phyloP scores from a whole-genome alignment of 805 yeast genomes.

The Candida odintsovae region DNA sequence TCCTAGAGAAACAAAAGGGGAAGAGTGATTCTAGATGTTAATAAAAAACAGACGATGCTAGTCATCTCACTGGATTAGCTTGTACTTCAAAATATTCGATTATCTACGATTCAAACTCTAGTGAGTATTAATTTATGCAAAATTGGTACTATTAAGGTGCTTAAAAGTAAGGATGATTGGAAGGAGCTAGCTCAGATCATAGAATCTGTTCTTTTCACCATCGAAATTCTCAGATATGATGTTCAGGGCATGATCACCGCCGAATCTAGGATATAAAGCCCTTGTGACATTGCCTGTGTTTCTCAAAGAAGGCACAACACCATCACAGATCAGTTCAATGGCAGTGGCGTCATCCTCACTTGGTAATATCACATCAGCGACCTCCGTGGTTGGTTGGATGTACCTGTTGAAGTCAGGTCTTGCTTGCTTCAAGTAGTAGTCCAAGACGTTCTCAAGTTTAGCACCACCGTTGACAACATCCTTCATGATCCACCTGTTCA shows the following conservation, averaged over 20 bases:
- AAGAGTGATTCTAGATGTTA: conserved; percentile 25
- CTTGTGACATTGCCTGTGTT: conserved; percentile 7
- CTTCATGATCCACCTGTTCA: conserved; percentile 65
- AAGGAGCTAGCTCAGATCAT: conserved; percentile 25
- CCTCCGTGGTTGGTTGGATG: conserved; percentile 62
- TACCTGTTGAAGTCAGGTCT: conserved; percentile 63
- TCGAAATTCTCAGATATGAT: conserved; percentile 30
- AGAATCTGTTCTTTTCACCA: conserved; percentile 37
- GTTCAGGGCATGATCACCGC: conserved; percentile 21
- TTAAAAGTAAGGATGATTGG: too few species aligned
- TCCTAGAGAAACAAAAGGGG: conserved; percentile 24
- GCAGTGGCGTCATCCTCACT: conserved; percentile 60
- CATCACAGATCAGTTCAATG: conserved; percentile 56
- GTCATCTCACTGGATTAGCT: too few species aligned
- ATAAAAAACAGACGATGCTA: background rate
- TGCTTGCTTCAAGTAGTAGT: conserved; percentile 46
- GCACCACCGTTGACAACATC: conserved; percentile 21
- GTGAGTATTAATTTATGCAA: background rate
- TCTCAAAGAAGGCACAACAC: conserved; percentile 38
- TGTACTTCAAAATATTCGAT: too few species aligned
- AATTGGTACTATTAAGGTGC: background rate
- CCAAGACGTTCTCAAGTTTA: conserved; percentile 27
- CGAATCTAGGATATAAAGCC: conserved; percentile 11
- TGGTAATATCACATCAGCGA: conserved; percentile 72
- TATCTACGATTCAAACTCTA: background rate